These are phyloP conservation scores for Suillus weaverae DNA, from an alignment of 768 basidiomycete species.

Conservation along the genomic window DNA sequence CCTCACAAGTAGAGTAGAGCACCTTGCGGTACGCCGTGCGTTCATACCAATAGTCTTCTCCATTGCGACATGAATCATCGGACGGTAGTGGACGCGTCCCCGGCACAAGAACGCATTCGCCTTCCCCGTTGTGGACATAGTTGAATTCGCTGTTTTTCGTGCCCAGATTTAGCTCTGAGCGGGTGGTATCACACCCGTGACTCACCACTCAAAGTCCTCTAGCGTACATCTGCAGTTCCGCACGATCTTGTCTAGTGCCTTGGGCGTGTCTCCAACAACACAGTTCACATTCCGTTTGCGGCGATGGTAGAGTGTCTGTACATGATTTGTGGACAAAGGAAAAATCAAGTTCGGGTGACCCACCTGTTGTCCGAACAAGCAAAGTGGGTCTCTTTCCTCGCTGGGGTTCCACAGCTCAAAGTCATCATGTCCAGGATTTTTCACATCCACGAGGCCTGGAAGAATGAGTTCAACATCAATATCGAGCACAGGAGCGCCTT, in stretches of 20 bases:
- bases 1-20: constrained; percentile 84
- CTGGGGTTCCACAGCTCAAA: constrained; percentile 98
- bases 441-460: constrained; percentile 64
- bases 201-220: constrained; percentile 94
- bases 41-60: constrained; percentile 90
- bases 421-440: constrained; percentile 83
- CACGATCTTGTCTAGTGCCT: constrained; percentile 52
- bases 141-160: constrained; percentile 81
- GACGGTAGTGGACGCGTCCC: constrained; percentile 62
- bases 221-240: constrained; percentile 70
- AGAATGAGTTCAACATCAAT: constrained; percentile 6
- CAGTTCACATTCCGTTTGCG: constrained; percentile 79
- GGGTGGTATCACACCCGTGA: background rate
- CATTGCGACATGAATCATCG: constrained; percentile 62
- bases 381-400: constrained; percentile 80
- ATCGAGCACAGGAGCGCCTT: background rate
- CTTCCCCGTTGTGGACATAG: constrained; percentile 63
- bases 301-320: constrained; percentile 87
- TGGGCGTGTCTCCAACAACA: constrained; percentile 71
- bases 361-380: constrained; percentile 91
- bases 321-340: constrained; percentile 1
- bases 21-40: constrained; percentile 91
- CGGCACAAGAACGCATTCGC: constrained; percentile 74
- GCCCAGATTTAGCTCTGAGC: background rate
- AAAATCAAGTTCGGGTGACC: constrained; percentile 9